These are phyloP conservation scores for Eleusine indica DNA, from an alignment of 176 grass and related monocot species.

Conservation along the genomic window DNA sequence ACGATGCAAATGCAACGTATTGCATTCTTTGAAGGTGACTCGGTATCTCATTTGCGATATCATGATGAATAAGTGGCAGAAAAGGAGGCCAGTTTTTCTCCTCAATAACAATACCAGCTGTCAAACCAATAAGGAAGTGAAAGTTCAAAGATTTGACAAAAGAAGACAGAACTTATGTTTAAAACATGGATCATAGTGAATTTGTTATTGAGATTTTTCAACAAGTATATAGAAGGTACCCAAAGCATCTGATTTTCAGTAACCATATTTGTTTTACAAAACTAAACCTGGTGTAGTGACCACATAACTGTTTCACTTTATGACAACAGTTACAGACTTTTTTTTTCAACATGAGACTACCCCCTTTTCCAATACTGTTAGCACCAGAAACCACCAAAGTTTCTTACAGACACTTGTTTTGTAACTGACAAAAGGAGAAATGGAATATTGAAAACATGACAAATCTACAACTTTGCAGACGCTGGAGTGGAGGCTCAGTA, in stretches of 20 bases:
- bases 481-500: neutral
- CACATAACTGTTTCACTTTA: neutral
- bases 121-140: neutral
- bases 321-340: neutral
- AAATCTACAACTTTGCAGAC: neutral
- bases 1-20: slow-evolving; percentile 91
- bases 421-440: no score
- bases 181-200: neutral
- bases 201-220: no score
- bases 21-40: slow-evolving; percentile 89
- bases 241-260: neutral
- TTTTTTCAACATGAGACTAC: no score
- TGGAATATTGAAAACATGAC: no score
- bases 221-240: no score
- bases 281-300: neutral
- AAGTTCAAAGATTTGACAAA: slow-evolving; percentile 21
- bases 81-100: slow-evolving; percentile 99
- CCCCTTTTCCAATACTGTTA: no score
- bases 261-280: slow-evolving; percentile 1
- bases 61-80: slow-evolving; percentile 96
- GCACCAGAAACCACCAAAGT: no score
- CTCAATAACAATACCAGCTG: slow-evolving; percentile 93
- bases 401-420: no score
- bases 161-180: neutral
- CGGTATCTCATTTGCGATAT: slow-evolving; percentile 93